Conservation (phyloP, 108 stramenopile genomes). For the Cyclotella atomus region DNA sequence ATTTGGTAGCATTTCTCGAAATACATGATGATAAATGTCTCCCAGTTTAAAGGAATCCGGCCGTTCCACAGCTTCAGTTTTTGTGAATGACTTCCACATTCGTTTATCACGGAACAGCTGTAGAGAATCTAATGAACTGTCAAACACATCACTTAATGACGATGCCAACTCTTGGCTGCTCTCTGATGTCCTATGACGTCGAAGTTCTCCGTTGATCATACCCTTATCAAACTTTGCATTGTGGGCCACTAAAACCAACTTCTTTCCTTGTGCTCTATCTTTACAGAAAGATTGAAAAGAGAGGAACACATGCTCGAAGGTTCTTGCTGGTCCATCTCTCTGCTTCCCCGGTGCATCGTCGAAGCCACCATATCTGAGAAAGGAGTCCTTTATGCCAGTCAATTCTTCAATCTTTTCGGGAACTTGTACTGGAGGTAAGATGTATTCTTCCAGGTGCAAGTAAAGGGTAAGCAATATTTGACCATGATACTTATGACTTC, state of each 20-base stretch:
- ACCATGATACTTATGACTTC: not conserved
- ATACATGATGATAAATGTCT: constrained; percentile 29
- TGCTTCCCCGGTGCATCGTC: constrained; percentile 9
- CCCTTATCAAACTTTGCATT: constrained; percentile 37
- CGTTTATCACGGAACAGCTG: constrained; percentile 18
- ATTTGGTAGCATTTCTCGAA: constrained; percentile 19
- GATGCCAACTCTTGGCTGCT: not conserved
- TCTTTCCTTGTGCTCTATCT: constrained; percentile 17
- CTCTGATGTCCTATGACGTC: constrained; percentile 21
- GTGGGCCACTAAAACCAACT: constrained; percentile 23
- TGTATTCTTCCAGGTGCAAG: constrained; percentile 20
- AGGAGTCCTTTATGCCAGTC: constrained; percentile 40
- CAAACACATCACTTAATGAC: constrained; percentile 24
- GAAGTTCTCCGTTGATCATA: constrained; percentile 41
- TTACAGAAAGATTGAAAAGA: constrained; percentile 33
- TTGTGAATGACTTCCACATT: constrained; percentile 19
- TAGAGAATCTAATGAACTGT: constrained; percentile 36
- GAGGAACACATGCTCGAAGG: constrained; percentile 23
- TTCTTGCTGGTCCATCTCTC: constrained; percentile 16
- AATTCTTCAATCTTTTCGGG: constrained; percentile 31
- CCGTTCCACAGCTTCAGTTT: not conserved
- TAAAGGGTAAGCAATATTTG: not conserved
- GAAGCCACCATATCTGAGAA: constrained; percentile 31
- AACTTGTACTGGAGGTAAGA: constrained; percentile 41
- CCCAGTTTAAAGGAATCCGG: constrained; percentile 33